Evolutionary conservation across 2,329 filamentous ascomycete species (phyloP).

Genomic region (Stachybotrys chlorohalonatus): DNA sequence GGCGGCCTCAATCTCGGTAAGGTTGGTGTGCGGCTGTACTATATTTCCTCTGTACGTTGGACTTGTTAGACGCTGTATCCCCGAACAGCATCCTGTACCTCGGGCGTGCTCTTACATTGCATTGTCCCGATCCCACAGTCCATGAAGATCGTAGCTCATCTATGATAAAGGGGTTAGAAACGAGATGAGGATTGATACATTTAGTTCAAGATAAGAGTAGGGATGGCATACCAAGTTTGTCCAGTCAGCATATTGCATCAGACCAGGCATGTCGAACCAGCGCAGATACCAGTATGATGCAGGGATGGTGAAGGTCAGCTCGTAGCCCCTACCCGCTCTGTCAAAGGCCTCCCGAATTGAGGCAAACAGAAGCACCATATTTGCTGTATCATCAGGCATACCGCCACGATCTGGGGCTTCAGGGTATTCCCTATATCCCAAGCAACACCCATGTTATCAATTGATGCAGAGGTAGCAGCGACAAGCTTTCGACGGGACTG

Average conservation of each 20-base stretch:
- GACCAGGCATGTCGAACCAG: neutral
- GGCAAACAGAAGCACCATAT: neutral
- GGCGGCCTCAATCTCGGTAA: constrained; percentile 28
- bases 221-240: neutral
- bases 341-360: neutral
- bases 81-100: neutral
- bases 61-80: neutral
- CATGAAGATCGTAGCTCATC: neutral
- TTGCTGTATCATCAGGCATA: constrained; percentile 1
- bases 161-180: neutral
- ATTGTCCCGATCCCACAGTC: neutral
- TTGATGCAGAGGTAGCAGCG: no score
- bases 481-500: no score
- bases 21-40: constrained; percentile 28
- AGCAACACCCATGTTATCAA: no score
- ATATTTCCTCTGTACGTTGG: neutral
- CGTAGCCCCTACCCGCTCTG: neutral
- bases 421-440: neutral
- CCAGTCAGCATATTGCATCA: neutral
- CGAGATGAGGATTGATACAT: neutral
- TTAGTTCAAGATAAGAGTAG: neutral
- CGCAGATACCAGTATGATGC: neutral
- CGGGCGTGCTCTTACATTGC: neutral
- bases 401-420: neutral
- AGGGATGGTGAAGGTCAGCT: neutral